These are phyloP conservation scores for Talaromyces proteolyticus DNA, from an alignment of 495 filamentous ascomycete species.

Conservation along the genomic window DNA sequence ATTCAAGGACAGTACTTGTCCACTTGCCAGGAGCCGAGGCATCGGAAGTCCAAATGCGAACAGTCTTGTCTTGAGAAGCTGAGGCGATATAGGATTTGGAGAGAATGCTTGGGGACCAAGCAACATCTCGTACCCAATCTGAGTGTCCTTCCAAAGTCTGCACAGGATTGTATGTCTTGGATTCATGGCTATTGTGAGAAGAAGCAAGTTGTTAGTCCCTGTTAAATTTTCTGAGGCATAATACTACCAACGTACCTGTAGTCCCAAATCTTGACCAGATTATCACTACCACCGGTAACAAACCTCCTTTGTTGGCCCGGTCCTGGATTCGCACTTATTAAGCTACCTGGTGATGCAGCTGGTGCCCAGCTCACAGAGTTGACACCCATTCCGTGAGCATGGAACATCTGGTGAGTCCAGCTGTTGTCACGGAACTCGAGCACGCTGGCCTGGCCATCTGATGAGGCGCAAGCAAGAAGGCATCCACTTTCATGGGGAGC, in stretches of 20 bases:
- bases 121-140: constrained; percentile 97
- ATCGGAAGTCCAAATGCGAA: constrained; percentile 90
- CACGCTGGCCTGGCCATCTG: constrained; percentile 86
- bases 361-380: constrained; percentile 97
- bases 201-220: background rate
- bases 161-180: constrained; percentile 45
- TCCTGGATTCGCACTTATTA: constrained; percentile 65
- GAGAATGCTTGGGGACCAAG: constrained; percentile 90
- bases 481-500: constrained; percentile 94
- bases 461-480: constrained; percentile 88
- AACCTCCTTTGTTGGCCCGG: constrained; percentile 65
- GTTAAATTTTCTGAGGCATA: background rate
- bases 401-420: constrained; percentile 80
- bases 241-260: constrained; percentile 37
- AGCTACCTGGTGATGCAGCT: constrained; percentile 66
- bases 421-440: constrained; percentile 93
- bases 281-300: constrained; percentile 91
- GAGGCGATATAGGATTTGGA: constrained; percentile 93
- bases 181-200: constrained; percentile 35
- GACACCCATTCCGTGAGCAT: constrained; percentile 85
- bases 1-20: constrained; percentile 74
- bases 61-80: constrained; percentile 92
- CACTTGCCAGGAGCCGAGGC: constrained; percentile 59
- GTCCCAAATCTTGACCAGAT: constrained; percentile 86
- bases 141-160: constrained; percentile 70